These are phyloP conservation scores for Ustilago crameri DNA, from an alignment of 1,284 basidiomycete genomes.

Conservation along the genomic window DNA sequence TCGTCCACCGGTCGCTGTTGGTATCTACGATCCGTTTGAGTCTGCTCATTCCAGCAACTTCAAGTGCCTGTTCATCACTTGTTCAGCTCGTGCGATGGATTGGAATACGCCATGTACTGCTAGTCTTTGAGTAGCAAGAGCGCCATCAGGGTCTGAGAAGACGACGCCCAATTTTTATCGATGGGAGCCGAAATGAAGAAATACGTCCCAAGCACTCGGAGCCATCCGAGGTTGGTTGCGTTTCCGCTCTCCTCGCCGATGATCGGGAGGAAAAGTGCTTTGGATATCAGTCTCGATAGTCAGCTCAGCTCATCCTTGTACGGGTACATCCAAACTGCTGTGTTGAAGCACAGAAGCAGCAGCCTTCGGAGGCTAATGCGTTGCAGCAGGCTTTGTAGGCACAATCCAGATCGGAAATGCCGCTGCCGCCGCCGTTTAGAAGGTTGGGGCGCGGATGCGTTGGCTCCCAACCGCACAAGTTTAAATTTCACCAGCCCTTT, in stretches of 20 bases:
- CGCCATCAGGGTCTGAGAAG: background rate
- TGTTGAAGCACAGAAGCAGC: no score
- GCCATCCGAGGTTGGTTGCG: background rate
- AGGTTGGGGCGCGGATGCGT: background rate
- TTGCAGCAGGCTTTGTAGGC: background rate
- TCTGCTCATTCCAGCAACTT: no score
- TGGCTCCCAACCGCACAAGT: background rate
- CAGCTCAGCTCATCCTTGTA: no score
- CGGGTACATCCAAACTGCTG: no score
- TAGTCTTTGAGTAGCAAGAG: background rate
- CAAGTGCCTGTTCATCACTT: no score
- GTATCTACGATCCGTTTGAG: no score
- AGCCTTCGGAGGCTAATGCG: no score
- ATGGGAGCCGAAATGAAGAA: background rate
- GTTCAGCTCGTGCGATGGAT: no score
- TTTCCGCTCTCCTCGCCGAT: background rate
- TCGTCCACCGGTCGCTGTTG: no score
- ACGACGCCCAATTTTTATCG: background rate
- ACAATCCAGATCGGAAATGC: background rate
- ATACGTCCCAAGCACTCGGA: background rate
- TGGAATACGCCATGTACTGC: no score
- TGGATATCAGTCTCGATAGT: background rate
- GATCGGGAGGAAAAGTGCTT: background rate
- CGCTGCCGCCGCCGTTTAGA: background rate
- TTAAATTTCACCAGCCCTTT: conserved; percentile 8